Evolutionary conservation across 352 stramenopile species (phyloP), one percentile per base, ranked within the genome.

Genomic region (Discostella stelligera): DNA sequence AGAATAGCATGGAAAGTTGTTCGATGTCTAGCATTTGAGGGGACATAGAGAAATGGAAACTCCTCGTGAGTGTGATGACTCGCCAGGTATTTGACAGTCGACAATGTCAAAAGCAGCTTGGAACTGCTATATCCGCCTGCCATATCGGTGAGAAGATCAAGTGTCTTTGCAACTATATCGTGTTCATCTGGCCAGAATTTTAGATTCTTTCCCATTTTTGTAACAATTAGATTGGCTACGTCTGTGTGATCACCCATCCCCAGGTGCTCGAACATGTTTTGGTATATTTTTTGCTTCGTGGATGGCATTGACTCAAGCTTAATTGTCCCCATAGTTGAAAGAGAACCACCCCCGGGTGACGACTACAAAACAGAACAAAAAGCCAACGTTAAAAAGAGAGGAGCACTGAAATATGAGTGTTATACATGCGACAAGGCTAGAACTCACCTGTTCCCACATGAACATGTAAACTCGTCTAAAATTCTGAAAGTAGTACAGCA

Each of bases 141-240:
- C 82, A 99, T 97, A 81, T 98, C 96, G 52, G 98, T 96, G 62
- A 99, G 97, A 0, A 99, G 90, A 64, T 96, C 91, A 27, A 99
- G 87, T 13, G 96, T 98, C 74, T 97, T 97, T 77, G 87, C 93
- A 77, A 98, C 94, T 70, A 99, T 94, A 58, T 98, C 94, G 75
- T 98, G 89, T 21, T 98, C 92, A 63, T 98, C 93, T 20, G 95
- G 95, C 96, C 96, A 99, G 76, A 97, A 98, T 89, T 98, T 98
- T 23, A 99, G 90, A 84, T 98, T 99, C 82, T 98, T 98, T 75
- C 96, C 96, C 65, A 99, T 94, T 89, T 99, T 98, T 37, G 95
- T 98, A 25, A 99, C 94, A 75, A 99, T 98, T 76, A 98, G 97
- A 86, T 98, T 98, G 64, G 98, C 96, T 18, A 99, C 96, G 50